These are phyloP conservation scores for Abortiporus biennis DNA, from an alignment of 1,284 basidiomycete species.

Conservation along the genomic window DNA sequence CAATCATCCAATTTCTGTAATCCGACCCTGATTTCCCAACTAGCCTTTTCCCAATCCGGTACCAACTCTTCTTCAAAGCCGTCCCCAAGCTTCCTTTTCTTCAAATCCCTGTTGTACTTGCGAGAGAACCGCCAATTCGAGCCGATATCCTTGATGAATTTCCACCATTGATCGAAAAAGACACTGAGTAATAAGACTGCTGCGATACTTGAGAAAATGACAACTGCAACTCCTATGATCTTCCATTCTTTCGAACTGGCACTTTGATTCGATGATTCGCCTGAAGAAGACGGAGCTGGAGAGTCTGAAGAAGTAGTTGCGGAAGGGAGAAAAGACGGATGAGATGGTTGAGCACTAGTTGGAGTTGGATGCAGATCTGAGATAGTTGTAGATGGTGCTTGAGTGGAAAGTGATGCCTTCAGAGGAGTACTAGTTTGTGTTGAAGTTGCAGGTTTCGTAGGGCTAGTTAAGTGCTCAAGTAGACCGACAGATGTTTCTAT, in stretches of 20 bases:
- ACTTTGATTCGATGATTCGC: slow-evolving; percentile 9
- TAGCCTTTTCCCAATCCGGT: slow-evolving; percentile 55
- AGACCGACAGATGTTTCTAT: background rate
- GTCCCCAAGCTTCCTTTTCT: slow-evolving; percentile 10
- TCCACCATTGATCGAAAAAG: slow-evolving; percentile 64
- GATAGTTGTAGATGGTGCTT: too few relatives aligned
- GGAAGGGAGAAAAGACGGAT: background rate
- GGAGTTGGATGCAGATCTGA: too few relatives aligned
- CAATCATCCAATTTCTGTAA: slow-evolving; percentile 36
- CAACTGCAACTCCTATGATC: slow-evolving; percentile 57
- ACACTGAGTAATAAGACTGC: slow-evolving; percentile 45
- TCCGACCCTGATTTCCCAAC: slow-evolving; percentile 37
- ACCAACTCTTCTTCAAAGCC: slow-evolving; percentile 46
- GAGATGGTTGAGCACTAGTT: too few relatives aligned
- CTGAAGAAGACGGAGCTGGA: background rate
- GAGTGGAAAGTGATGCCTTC: too few relatives aligned
- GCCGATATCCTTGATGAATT: slow-evolving; percentile 44
- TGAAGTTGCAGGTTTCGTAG: background rate
- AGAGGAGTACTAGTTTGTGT: background rate
- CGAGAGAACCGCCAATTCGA: slow-evolving; percentile 29
- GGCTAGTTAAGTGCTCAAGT: background rate
- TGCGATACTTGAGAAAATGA: slow-evolving; percentile 50
- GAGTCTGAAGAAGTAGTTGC: slow-evolving; percentile 1
- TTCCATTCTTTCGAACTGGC: slow-evolving; percentile 43
- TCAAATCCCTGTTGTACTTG: slow-evolving; percentile 16